Evolutionary conservation across 768 basidiomycete genomes (phyloP).

Genomic region (Lentinula aciculospora): DNA sequence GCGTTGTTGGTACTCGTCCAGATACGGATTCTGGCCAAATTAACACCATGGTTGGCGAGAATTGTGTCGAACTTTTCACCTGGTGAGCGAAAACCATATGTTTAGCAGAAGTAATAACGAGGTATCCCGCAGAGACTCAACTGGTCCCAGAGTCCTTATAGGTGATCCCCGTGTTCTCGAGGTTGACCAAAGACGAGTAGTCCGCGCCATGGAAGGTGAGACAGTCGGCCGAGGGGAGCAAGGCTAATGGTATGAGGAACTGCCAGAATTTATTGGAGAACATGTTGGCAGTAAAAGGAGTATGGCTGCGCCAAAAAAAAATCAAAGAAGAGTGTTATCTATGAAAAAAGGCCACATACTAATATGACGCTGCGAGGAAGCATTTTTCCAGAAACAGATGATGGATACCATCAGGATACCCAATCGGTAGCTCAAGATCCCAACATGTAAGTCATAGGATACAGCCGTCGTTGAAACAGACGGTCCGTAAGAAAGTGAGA

Average conservation of each 20-base stretch:
- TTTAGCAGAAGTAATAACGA: neutral
- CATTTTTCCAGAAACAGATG: neutral
- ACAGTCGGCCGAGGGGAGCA: neutral
- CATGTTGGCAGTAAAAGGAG: neutral
- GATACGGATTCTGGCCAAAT: constrained; percentile 52
- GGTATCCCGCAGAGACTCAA: neutral
- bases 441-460: neutral
- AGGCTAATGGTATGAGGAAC: neutral
- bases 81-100: constrained; percentile 16
- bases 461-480: neutral
- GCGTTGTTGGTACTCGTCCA: constrained; percentile 55
- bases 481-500: neutral
- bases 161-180: constrained; percentile 39
- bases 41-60: constrained; percentile 45
- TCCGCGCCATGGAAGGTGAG: constrained; percentile 51
- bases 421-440: neutral
- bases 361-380: neutral
- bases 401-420: neutral
- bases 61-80: constrained; percentile 43
- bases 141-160: constrained; percentile 36
- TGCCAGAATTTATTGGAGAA: neutral
- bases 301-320: neutral
- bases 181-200: constrained; percentile 47
- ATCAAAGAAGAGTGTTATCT: neutral
- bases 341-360: neutral